Evolutionary conservation across 495 filamentous ascomycete genomes (phyloP).

Genomic region (Penicillium cosmopolitanum): DNA sequence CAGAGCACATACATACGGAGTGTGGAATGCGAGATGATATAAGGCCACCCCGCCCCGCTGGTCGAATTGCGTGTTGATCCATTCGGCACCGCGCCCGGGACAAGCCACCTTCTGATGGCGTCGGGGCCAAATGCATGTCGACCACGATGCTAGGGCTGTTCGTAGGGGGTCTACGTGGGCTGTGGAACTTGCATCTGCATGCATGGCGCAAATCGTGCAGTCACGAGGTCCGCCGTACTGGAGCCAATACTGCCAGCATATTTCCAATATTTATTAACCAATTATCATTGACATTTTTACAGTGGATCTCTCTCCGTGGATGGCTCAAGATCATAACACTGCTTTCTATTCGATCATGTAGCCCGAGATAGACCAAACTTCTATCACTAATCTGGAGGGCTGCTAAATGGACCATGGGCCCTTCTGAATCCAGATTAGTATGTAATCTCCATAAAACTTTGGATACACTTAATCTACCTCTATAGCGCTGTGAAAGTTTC

Average conservation of each 20-base stretch:
- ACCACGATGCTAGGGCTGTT: constrained; percentile 1
- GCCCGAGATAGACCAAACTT: not conserved
- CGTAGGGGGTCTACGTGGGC: constrained; percentile 6
- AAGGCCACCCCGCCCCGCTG: not conserved
- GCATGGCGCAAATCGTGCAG: constrained; percentile 5
- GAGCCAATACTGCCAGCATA: no score
- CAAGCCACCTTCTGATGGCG: not conserved
- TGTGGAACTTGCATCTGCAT: constrained; percentile 4
- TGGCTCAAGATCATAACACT: no score
- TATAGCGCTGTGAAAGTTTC: no score
- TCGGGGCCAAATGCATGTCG: not conserved
- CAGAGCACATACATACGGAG: not conserved
- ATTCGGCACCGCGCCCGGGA: not conserved
- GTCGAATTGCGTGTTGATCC: not conserved
- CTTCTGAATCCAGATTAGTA: no score
- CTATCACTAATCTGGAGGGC: not conserved
- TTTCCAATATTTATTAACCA: no score
- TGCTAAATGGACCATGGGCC: no score
- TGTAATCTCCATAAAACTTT: no score
- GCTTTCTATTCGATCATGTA: no score
- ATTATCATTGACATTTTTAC: no score
- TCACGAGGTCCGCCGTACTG: no score
- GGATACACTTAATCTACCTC: no score
- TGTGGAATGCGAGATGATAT: not conserved
- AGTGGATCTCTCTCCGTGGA: no score